Evolutionary conservation across 306 rosid genomes (phyloP).

Genomic region (Castanea mollissima): DNA sequence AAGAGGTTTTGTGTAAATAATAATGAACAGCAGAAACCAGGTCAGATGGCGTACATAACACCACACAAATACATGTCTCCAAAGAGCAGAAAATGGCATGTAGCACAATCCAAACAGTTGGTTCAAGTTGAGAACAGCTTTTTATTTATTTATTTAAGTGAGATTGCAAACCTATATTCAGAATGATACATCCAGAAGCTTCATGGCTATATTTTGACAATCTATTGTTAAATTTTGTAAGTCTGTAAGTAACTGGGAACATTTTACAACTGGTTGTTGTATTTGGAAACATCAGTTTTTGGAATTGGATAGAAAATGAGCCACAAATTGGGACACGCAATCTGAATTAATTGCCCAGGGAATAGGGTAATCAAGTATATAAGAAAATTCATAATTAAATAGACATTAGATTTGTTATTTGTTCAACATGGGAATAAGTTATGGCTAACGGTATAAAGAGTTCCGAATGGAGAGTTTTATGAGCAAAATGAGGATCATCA

Average conservation of each 20-base stretch:
- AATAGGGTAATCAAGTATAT: background rate
- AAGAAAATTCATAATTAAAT: background rate
- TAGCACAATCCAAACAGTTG: background rate
- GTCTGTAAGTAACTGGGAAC: background rate
- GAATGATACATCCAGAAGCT: background rate
- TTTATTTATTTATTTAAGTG: background rate
- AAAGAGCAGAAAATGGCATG: background rate
- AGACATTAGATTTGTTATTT: background rate
- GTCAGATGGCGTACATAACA: background rate
- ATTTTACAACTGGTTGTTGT: background rate
- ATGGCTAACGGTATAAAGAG: background rate
- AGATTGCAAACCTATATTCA: background rate
- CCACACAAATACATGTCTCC: background rate
- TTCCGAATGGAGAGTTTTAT: background rate
- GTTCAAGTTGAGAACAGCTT: background rate
- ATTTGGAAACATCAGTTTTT: background rate
- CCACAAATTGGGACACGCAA: background rate
- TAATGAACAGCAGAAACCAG: background rate
- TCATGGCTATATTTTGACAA: background rate
- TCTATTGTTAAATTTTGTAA: background rate
- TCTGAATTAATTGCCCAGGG: background rate
- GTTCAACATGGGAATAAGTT: background rate
- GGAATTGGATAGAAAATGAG: background rate
- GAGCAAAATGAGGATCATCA: background rate
- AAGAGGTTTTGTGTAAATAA: background rate